phyloP scores from a whole-genome alignment of 768 basidiomycete species.

The Kwoniella newhampshirensis region DNA sequence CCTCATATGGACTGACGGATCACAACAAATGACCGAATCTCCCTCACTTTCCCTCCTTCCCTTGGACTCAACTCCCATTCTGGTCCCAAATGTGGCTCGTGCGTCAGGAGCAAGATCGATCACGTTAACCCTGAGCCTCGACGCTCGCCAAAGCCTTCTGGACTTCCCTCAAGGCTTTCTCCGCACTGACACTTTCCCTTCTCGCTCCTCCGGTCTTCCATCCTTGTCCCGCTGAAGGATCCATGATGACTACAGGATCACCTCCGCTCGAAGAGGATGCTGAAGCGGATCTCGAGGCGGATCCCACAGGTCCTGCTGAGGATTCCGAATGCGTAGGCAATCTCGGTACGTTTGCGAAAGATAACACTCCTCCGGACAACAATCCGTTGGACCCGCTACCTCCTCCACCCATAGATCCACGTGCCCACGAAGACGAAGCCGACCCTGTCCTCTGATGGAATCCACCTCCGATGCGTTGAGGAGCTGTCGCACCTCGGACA shows the following conservation, averaged over 20 bases:
- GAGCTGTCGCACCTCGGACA: constrained; percentile 18
- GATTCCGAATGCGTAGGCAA: constrained; percentile 42
- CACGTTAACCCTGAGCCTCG: constrained; percentile 26
- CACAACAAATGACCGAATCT: too few species aligned
- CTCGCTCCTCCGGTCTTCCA: constrained; percentile 13
- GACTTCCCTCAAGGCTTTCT: constrained; percentile 51
- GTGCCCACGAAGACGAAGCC: constrained; percentile 29
- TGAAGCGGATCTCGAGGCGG: constrained; percentile 15
- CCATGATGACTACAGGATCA: constrained; percentile 32
- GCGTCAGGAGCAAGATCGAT: too few species aligned
- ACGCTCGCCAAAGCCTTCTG: constrained; percentile 43
- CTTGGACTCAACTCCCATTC: too few species aligned
- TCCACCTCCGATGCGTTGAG: constrained; percentile 16
- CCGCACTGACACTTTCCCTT: constrained; percentile 47
- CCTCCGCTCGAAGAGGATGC: constrained; percentile 20
- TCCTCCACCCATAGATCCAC: not conserved
- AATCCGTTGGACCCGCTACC: constrained; percentile 8
- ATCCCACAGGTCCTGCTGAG: constrained; percentile 13
- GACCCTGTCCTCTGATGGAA: constrained; percentile 24
- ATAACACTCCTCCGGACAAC: constrained; percentile 23
- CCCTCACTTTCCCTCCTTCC: too few species aligned
- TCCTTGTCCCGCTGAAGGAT: constrained; percentile 17
- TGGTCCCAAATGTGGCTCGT: too few species aligned
- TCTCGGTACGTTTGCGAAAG: constrained; percentile 23
- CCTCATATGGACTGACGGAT: too few species aligned